Evolutionary conservation across 306 rosid genomes (phyloP).

Genomic region (Lathyrus sativus): DNA sequence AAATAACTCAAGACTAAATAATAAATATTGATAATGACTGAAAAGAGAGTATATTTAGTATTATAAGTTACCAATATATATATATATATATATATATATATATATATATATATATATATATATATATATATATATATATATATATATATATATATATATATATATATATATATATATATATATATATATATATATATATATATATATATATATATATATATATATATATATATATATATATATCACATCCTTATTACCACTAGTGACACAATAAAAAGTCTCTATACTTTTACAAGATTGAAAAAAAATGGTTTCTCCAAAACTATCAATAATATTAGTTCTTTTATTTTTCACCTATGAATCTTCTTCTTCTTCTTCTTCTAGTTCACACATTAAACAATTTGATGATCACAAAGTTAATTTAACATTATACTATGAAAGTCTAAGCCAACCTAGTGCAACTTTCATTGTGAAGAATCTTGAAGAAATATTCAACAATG

Average conservation of each 20-base stretch:
- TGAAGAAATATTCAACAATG: constrained; percentile 37
- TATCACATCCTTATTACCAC: neutral
- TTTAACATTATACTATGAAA: constrained; percentile 56
- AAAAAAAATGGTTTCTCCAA: constrained; percentile 42
- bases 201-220: too few relatives aligned
- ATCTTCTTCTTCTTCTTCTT: constrained; percentile 36
- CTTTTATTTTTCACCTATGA: constrained; percentile 40
- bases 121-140: too few relatives aligned
- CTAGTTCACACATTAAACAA: constrained; percentile 17
- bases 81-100: too few relatives aligned
- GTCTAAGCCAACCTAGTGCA: constrained; percentile 42
- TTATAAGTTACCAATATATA: too few relatives aligned
- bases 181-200: neutral
- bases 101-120: neutral
- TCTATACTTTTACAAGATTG: neutral
- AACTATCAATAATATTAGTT: constrained; percentile 25
- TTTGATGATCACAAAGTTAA: constrained; percentile 49
- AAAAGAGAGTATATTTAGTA: too few relatives aligned
- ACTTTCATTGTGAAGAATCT: constrained; percentile 53
- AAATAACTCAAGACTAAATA: neutral
- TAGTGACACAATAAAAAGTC: neutral
- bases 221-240: too few relatives aligned
- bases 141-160: neutral
- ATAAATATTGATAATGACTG: constrained; percentile 2
- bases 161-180: too few relatives aligned